phyloP scores from a whole-genome alignment of 352 stramenopile genomes.

The Plasmopara viticola region DNA sequence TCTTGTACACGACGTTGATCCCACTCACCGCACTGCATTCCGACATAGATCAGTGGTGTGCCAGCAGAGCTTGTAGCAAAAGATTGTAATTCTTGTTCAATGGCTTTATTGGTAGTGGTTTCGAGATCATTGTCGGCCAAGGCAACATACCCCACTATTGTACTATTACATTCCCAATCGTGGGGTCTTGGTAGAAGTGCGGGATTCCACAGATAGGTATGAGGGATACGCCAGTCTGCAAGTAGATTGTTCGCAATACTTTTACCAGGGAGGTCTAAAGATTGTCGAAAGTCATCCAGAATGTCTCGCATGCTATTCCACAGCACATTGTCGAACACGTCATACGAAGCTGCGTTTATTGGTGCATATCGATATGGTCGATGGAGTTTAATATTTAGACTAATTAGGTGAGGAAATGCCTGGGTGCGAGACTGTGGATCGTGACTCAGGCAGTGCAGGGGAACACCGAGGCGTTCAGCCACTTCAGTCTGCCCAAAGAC shows the following conservation, averaged over 20 bases:
- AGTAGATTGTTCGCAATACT: slow-evolving; percentile 33
- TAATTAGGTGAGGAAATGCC: slow-evolving; percentile 54
- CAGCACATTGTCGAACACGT: slow-evolving; percentile 42
- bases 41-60: slow-evolving; percentile 45
- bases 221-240: slow-evolving; percentile 44
- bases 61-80: slow-evolving; percentile 12
- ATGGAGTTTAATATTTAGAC: slow-evolving; percentile 33
- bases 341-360: slow-evolving; percentile 48
- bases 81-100: slow-evolving; percentile 22
- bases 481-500: slow-evolving; percentile 57
- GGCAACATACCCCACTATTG: slow-evolving; percentile 47
- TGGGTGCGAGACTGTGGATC: slow-evolving; percentile 47
- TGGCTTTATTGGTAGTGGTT: slow-evolving; percentile 9
- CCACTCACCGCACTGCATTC: slow-evolving; percentile 44
- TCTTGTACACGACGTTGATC: slow-evolving; percentile 31
- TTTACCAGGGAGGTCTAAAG: slow-evolving; percentile 41
- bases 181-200: slow-evolving; percentile 46
- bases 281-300: slow-evolving; percentile 52
- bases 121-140: slow-evolving; percentile 21
- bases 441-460: slow-evolving; percentile 59
- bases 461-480: slow-evolving; percentile 62
- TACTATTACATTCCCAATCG: slow-evolving; percentile 58
- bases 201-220: slow-evolving; percentile 72
- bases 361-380: slow-evolving; percentile 35
- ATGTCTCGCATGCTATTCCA: slow-evolving; percentile 41